Evolutionary conservation across 2,329 filamentous ascomycete genomes (phyloP).

Genomic region (Colletotrichum aenigma): DNA sequence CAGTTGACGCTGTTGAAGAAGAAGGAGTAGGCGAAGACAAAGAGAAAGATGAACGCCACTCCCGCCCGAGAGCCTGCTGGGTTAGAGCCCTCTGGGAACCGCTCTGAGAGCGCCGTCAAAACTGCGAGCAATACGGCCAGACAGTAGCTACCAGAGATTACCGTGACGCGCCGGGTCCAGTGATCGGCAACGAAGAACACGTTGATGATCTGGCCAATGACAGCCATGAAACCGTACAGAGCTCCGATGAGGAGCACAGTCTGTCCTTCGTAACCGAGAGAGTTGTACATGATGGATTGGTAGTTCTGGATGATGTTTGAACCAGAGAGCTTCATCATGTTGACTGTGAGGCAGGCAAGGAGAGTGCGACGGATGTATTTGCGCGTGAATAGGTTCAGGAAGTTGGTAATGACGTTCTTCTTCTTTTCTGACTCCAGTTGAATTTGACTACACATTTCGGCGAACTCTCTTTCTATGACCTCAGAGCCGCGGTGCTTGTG

Average conservation of each 20-base stretch:
- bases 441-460: slow-evolving; percentile 29
- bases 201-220: slow-evolving; percentile 32
- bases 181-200: slow-evolving; percentile 30
- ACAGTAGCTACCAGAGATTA: neutral
- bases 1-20: slow-evolving; percentile 37
- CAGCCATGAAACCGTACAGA: slow-evolving; percentile 38
- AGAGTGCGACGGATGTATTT: slow-evolving; percentile 31
- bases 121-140: neutral
- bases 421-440: slow-evolving; percentile 22
- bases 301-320: slow-evolving; percentile 34
- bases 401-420: slow-evolving; percentile 10
- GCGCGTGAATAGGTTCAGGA: slow-evolving; percentile 27
- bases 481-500: slow-evolving; percentile 26
- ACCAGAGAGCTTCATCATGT: slow-evolving; percentile 31
- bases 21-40: slow-evolving; percentile 30
- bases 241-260: slow-evolving; percentile 52
- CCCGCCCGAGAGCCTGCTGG: slow-evolving; percentile 25
- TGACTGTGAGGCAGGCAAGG: slow-evolving; percentile 31
- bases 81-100: slow-evolving; percentile 21
- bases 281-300: slow-evolving; percentile 38
- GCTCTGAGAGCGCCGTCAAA: slow-evolving; percentile 25
- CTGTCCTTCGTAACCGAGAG: slow-evolving; percentile 51
- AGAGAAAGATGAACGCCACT: slow-evolving; percentile 36
- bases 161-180: slow-evolving; percentile 26
- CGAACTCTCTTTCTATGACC: slow-evolving; percentile 21